Evolutionary conservation across 345 rosid genomes (phyloP).

Genomic region (Heritiera fomes): DNA sequence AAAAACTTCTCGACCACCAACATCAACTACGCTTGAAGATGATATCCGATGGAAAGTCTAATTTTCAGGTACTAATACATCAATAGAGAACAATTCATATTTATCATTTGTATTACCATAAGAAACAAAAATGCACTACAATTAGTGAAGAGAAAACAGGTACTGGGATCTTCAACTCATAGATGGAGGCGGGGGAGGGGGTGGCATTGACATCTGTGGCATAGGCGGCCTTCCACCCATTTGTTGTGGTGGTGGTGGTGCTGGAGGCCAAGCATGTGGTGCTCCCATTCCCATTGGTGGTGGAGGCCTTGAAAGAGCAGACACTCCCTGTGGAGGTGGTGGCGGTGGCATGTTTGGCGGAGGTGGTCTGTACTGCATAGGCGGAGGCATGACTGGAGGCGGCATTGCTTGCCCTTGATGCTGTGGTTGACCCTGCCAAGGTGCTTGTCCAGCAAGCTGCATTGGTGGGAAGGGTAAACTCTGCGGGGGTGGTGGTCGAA

Average conservation of each 20-base stretch:
- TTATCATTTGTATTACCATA: background rate
- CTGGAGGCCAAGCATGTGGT: conserved; percentile 51
- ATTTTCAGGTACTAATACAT: background rate
- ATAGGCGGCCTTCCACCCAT: conserved; percentile 50
- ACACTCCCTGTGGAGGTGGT: conserved; percentile 38
- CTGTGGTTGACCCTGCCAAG: conserved; percentile 55
- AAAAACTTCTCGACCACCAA: too few relatives aligned
- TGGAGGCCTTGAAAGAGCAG: conserved; percentile 51
- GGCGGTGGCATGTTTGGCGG: conserved; percentile 67
- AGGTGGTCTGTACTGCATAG: conserved; percentile 70
- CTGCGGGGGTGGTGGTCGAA: conserved; percentile 79
- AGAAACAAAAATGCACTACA: conserved; percentile 5
- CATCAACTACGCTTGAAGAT: background rate
- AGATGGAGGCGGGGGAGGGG: conserved; percentile 45
- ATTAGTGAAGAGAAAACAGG: background rate
- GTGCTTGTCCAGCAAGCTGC: conserved; percentile 50
- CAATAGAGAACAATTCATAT: background rate
- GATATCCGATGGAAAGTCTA: background rate
- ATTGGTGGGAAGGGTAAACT: conserved; percentile 49
- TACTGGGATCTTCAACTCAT: background rate
- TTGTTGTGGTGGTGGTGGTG: conserved; percentile 68
- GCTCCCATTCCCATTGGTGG: conserved; percentile 76
- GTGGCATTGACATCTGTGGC: conserved; percentile 74
- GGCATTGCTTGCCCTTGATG: conserved; percentile 36
- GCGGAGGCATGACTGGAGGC: conserved; percentile 52